A percentile compares a stretch with the other conserved stretches of the same genome.
Evolutionary conservation across 805 yeast species (phyloP).

Genomic region (Starmerella vaccinii): DNA sequence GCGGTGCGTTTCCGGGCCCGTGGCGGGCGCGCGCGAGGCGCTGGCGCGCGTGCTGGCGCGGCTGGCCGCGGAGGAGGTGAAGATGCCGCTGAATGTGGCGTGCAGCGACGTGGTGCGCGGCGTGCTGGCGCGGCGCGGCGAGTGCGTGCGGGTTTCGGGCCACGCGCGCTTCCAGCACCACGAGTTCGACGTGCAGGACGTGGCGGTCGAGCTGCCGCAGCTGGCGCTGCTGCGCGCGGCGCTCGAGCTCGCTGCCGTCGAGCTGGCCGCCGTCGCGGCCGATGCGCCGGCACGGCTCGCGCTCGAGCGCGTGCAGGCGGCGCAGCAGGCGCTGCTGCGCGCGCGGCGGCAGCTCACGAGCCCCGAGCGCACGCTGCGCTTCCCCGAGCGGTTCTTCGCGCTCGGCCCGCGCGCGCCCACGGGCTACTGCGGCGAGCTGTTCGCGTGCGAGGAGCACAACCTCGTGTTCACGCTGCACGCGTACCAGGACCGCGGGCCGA

Average conservation of each 20-base stretch:
- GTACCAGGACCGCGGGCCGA: slow-evolving; percentile 11
- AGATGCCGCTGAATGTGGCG: slow-evolving; percentile 17
- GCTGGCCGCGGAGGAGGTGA: slow-evolving; percentile 1
- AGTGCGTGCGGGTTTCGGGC: slow-evolving; percentile 3
- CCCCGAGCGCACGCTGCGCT: slow-evolving; percentile 11
- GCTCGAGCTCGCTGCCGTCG: slow-evolving; percentile 2
- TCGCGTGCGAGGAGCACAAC: slow-evolving; percentile 12
- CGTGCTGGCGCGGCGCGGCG: slow-evolving; percentile 7
- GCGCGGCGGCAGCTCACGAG: slow-evolving; percentile 3
- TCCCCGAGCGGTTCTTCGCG: slow-evolving; percentile 7
- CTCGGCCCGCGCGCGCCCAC: not conserved
- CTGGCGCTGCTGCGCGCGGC: slow-evolving; percentile 3
- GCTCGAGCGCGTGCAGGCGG: not conserved
- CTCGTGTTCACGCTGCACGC: slow-evolving; percentile 17
- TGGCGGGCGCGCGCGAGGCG: not conserved
- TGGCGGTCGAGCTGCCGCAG: not conserved
- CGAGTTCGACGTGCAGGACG: slow-evolving; percentile 1
- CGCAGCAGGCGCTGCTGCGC: not conserved
- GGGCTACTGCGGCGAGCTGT: slow-evolving; percentile 16
- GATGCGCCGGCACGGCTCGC: not conserved
- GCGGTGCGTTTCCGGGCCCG: not conserved
- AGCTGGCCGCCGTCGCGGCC: too few species aligned
- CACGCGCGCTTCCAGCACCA: slow-evolving; percentile 9
- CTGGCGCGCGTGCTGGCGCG: not conserved
- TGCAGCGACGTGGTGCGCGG: slow-evolving; percentile 17